These are phyloP conservation scores for Paecilomyces fulvus DNA, from an alignment of 2,329 filamentous ascomycete genomes.

Conservation along the genomic window DNA sequence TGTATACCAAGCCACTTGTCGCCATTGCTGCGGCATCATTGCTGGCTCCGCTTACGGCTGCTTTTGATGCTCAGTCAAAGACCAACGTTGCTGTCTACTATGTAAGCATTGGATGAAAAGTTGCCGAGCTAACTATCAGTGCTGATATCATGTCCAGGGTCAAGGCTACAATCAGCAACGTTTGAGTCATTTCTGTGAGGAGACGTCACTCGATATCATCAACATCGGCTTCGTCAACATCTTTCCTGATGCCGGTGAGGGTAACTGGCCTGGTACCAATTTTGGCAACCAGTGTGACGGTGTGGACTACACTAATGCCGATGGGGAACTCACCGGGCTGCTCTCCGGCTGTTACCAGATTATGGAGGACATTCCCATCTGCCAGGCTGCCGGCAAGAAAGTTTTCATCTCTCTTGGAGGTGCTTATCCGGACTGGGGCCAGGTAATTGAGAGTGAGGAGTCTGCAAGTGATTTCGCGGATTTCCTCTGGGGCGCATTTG, in stretches of 20 bases:
- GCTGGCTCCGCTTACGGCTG: slow-evolving; percentile 25
- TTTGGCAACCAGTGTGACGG: slow-evolving; percentile 49
- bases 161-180: slow-evolving; percentile 44
- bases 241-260: slow-evolving; percentile 40
- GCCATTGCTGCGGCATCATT: slow-evolving; percentile 27
- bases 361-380: slow-evolving; percentile 31
- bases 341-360: slow-evolving; percentile 38
- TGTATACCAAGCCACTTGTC: slow-evolving; percentile 23
- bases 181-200: slow-evolving; percentile 44
- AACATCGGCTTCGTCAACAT: slow-evolving; percentile 48
- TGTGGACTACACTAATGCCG: slow-evolving; percentile 29
- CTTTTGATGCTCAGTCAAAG: slow-evolving; percentile 34
- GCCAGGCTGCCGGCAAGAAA: slow-evolving; percentile 36
- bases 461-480: slow-evolving; percentile 41
- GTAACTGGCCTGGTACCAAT: slow-evolving; percentile 45
- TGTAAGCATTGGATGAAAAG: slow-evolving; percentile 21
- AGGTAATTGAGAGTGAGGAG: slow-evolving; percentile 34
- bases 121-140: neutral
- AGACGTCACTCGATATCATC: slow-evolving; percentile 47
- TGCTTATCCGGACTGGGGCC: slow-evolving; percentile 24
- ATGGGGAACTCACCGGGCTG: slow-evolving; percentile 26
- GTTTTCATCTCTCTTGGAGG: slow-evolving; percentile 43
- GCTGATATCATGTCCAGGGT: slow-evolving; percentile 29
- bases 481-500: slow-evolving; percentile 44
- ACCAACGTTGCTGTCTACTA: slow-evolving; percentile 48